Evolutionary conservation across 352 stramenopile species (phyloP).

Genomic region (Elongisporangium anandrum): DNA sequence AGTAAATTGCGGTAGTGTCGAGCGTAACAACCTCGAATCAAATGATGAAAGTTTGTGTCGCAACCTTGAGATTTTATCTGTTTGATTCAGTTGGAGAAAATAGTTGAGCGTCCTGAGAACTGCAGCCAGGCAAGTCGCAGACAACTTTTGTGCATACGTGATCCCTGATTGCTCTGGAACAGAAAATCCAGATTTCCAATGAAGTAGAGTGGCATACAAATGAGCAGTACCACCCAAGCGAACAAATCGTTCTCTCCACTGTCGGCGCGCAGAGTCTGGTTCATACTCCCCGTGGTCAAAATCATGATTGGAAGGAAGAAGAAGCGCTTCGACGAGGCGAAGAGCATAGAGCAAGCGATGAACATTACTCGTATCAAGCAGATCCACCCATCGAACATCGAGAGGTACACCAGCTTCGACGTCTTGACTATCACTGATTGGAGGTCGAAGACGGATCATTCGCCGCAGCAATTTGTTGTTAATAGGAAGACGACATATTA

Average conservation of each 20-base stretch:
- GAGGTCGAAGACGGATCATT: conserved; percentile 55
- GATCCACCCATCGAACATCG: conserved; percentile 31
- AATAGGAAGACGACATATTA: conserved; percentile 65
- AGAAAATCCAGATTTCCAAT: conserved; percentile 10
- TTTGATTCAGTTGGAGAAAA: conserved; percentile 26
- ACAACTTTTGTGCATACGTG: conserved; percentile 31
- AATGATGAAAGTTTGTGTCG: conserved; percentile 12
- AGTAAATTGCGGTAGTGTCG: conserved; percentile 30
- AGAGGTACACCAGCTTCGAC: conserved; percentile 2
- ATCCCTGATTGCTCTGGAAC: not conserved
- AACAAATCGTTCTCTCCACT: conserved; percentile 79
- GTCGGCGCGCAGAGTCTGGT: conserved; percentile 41
- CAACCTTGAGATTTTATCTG: not conserved
- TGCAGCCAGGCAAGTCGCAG: conserved; percentile 41
- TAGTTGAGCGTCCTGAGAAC: conserved; percentile 42
- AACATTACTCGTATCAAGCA: conserved; percentile 41
- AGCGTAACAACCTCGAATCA: conserved; percentile 21
- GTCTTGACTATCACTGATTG: conserved; percentile 3
- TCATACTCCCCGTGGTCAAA: conserved; percentile 3
- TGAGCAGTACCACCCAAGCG: conserved; percentile 48
- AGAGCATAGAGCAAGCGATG: conserved; percentile 65
- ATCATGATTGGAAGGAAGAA: conserved; percentile 27
- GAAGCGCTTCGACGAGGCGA: conserved; percentile 60
- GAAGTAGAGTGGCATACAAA: conserved; percentile 34
- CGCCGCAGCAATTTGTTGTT: conserved; percentile 55